These are phyloP conservation scores for Fomitopsis betulina DNA, from an alignment of 1,284 basidiomycete genomes.

Conservation along the genomic window DNA sequence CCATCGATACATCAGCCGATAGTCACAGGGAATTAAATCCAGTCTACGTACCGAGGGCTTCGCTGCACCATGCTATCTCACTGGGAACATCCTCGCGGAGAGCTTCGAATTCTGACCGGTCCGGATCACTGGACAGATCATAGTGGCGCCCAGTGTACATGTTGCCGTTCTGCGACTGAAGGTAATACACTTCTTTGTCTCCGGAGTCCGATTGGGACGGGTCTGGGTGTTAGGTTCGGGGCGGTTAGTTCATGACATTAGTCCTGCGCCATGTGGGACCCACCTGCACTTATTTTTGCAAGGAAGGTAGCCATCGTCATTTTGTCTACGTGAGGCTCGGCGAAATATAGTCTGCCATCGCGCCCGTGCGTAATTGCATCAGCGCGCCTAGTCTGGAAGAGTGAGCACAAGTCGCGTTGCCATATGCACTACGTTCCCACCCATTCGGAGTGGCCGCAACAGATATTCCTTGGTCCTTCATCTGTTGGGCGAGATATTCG, in stretches of 20 bases:
- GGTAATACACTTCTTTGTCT: slow-evolving; percentile 54
- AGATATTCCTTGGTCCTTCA: slow-evolving; percentile 55
- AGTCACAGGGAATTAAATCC: not conserved
- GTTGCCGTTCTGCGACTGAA: slow-evolving; percentile 92
- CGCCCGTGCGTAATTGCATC: slow-evolving; percentile 66
- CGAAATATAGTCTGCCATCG: slow-evolving; percentile 66
- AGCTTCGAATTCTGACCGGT: slow-evolving; percentile 55
- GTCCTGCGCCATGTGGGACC: slow-evolving; percentile 4
- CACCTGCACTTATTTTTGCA: slow-evolving; percentile 35
- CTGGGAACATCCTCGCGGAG: slow-evolving; percentile 60
- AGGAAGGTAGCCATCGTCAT: slow-evolving; percentile 66
- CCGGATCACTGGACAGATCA: slow-evolving; percentile 23
- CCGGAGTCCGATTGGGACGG: not conserved
- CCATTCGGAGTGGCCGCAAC: slow-evolving; percentile 85
- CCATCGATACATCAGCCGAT: not conserved
- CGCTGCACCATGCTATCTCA: slow-evolving; percentile 70
- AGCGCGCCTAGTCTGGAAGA: slow-evolving; percentile 43
- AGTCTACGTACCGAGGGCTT: slow-evolving; percentile 63
- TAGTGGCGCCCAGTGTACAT: slow-evolving; percentile 53
- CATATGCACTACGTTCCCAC: slow-evolving; percentile 34
- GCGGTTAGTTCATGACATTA: not conserved
- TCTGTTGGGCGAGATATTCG: slow-evolving; percentile 51
- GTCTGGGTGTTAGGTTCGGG: not conserved
- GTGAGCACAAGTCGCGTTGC: not conserved
- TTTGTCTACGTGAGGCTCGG: slow-evolving; percentile 66